Evolutionary conservation across 306 rosid genomes (phyloP), one percentile per base, ranked within the genome.

Genomic region (Lathyrus tuberosus): DNA sequence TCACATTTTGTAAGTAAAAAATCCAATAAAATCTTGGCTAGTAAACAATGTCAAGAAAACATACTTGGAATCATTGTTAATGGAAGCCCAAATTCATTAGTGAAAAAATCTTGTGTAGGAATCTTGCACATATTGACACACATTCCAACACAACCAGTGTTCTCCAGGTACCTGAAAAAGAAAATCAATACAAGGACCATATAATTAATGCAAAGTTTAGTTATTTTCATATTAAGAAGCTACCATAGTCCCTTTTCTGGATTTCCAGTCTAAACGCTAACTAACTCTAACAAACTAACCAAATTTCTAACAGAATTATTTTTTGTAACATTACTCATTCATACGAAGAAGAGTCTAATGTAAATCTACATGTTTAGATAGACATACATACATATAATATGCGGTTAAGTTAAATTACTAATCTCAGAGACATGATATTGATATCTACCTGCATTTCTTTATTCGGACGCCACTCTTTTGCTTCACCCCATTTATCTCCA

Each of bases 51-150:
- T 28, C 47, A 22, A 30, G 56, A 37, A 10, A 38, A 80, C 88
- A 51, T 90, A 94, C 97, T 90, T 6, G 98, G 98, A 64, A 71
- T 94, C 98, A 94, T 90, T 64, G 96, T 94, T 72, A 90, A 84
- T 4, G 98, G 97, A 73, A 94, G 98, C 60, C 97, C 98, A 76
- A 94, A 91, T 71, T 94, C 98, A 38, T 90, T 83, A 8, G 96
- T 90, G 88, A 88, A 94, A 84, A 94, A 94, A 83, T 94, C 96
- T 90, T 90, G 97, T 49, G 98, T 88, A 9, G 97, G 98, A 70
- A 88, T 80, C 82, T 94, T 94, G 97, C 97, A 90, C 98, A 94
- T 94, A 72, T 94, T 94, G 82, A 94, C 90, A 46, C 98, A 94
- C 98, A 84, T 85, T 66, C 97, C 96, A 12, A 91, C 96, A 58